Base-by-base conservation (phyloP, 2,329 filamentous ascomycete species). In the Leptographium lundbergii region DNA sequence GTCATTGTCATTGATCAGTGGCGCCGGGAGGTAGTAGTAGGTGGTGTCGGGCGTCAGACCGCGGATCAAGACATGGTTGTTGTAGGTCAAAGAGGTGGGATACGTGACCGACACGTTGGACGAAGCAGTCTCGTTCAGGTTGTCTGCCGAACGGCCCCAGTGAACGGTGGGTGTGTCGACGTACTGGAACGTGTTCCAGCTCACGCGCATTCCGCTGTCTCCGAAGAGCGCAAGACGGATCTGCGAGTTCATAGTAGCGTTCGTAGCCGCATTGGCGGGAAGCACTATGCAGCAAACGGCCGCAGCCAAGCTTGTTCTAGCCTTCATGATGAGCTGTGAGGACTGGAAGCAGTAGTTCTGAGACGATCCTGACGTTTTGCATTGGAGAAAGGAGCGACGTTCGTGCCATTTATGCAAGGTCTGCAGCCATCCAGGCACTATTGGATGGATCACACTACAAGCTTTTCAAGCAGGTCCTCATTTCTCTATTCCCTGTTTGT, bases 171-270 rank as follows among this genome's bases (percentile, higher is more conserved):
- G 70, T 13, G 52, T 56, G 6, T 56, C 29, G 34, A 70, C 55
- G 29, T 68, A 61, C n/a, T 65, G 56, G 52, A 68, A 66, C 4
- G 69, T 72, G 59, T 72, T 72, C 70, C 69, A 72, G 61, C 66
- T 66, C 24, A 67, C 65, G 24, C 63, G 60, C 66, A 69, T 68
- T 57, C 56, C 63, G 24, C 36, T 56, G 34, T 61, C 58, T 45
- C 60, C 61, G 29, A 56, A 53, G 60, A 55, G 60, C 17, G 59
- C 59, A 19, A 61, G 57, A n/a, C 59, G 57, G 24, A 62, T 51
- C 56, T 60, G 59, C 54, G 59, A 57, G 58, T 60, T 60, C 54
- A 24, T 51, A 42, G 53, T 52, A n/a, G 48, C 51, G 9, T 53
- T 54, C n/a, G 45, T 53, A 32, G 57, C 59, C 32, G 51, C 34